Percentiles rank a stretch among this genome's conserved stretches.
phyloP scores from a whole-genome alignment of 768 basidiomycete genomes.

The Kondoa subrosea region DNA sequence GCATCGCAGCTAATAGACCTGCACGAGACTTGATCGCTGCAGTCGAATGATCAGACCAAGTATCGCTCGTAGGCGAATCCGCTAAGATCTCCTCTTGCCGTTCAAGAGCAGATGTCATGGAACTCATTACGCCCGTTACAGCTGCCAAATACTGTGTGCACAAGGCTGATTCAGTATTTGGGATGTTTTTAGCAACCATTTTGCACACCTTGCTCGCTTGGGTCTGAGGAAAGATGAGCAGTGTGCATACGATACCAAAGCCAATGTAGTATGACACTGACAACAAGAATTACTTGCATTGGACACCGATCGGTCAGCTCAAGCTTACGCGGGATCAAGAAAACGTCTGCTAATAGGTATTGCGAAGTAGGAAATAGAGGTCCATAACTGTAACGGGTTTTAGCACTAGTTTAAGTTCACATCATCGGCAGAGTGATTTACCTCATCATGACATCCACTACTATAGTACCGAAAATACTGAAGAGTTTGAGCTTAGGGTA shows the following conservation, averaged over 20 bases:
- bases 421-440: background rate
- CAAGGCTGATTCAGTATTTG: background rate
- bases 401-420: background rate
- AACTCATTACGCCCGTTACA: background rate
- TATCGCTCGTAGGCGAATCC: background rate
- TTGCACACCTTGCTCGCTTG: background rate
- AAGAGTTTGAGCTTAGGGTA: background rate
- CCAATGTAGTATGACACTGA: background rate
- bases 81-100: background rate
- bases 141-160: background rate
- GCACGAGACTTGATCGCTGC: background rate
- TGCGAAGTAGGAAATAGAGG: no score
- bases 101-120: background rate
- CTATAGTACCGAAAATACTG: background rate
- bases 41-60: background rate
- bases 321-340: background rate
- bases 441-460: background rate
- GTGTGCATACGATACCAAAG: background rate
- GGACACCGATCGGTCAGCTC: no score
- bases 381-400: background rate
- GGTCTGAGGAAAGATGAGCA: background rate
- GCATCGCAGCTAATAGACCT: background rate
- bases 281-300: no score
- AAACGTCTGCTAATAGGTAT: background rate
- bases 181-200: background rate